Conservation (phyloP, 2,329 filamentous ascomycete genomes). For the Zelopaecilomyces penicillatus region DNA sequence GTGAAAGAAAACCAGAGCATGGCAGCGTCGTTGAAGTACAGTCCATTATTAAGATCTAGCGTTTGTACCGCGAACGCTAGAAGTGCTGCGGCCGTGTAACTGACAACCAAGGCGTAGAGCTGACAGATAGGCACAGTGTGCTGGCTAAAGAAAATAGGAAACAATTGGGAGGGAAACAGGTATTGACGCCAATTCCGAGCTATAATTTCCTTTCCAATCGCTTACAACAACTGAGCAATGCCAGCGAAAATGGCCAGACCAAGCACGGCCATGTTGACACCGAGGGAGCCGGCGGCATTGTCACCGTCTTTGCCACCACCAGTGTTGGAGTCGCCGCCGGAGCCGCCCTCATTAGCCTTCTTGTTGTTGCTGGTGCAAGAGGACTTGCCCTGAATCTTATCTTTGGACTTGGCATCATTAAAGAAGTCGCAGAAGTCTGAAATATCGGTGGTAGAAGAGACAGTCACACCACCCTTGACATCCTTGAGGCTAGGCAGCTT, state of each 20-base stretch:
- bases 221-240: constrained; percentile 45
- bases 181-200: constrained; percentile 28
- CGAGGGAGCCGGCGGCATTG: constrained; percentile 36
- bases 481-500: constrained; percentile 56
- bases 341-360: constrained; percentile 41
- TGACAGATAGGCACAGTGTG: constrained; percentile 25
- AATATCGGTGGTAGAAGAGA: constrained; percentile 59
- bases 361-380: constrained; percentile 44
- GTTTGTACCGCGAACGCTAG: constrained; percentile 19
- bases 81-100: constrained; percentile 6
- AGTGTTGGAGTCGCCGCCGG: constrained; percentile 20
- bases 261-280: constrained; percentile 38
- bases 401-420: constrained; percentile 29
- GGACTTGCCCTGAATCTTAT: constrained; percentile 33
- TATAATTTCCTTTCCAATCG: constrained; percentile 16
- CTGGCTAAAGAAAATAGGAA: constrained; percentile 25
- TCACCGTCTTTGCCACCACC: constrained; percentile 23
- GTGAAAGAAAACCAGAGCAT: constrained; percentile 5
- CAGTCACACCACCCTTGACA: constrained; percentile 64
- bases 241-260: constrained; percentile 39
- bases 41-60: constrained; percentile 38
- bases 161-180: constrained; percentile 22
- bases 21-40: constrained; percentile 22
- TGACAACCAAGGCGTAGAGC: constrained; percentile 13
- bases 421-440: constrained; percentile 45